A percentile compares a stretch with the other conserved stretches of the same genome.
These are phyloP conservation scores for Pythium phragmitis DNA, from an alignment of 352 stramenopile genomes.

Conservation along the genomic window DNA sequence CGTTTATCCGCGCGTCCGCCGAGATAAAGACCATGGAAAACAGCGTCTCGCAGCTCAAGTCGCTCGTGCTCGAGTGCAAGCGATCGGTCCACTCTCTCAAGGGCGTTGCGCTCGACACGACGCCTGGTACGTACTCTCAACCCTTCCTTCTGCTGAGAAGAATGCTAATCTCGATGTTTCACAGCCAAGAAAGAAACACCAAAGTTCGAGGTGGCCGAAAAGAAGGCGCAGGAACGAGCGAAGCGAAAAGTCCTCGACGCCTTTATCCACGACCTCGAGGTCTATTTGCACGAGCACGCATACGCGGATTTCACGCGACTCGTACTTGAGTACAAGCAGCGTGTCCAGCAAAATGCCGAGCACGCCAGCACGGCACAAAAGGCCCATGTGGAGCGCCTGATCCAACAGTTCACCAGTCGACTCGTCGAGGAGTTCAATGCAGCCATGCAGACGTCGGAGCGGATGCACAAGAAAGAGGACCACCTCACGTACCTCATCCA, in stretches of 20 bases:
- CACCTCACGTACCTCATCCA: slow-evolving; percentile 75
- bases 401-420: slow-evolving; percentile 52
- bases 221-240: slow-evolving; percentile 43
- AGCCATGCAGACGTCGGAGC: slow-evolving; percentile 74
- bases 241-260: slow-evolving; percentile 51
- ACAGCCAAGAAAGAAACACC: slow-evolving; percentile 38
- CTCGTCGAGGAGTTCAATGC: slow-evolving; percentile 77
- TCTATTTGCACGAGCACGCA: slow-evolving; percentile 60
- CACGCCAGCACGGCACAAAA: slow-evolving; percentile 39
- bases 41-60: slow-evolving; percentile 78
- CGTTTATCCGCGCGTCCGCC: slow-evolving; percentile 66
- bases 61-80: slow-evolving; percentile 73
- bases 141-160: not conserved
- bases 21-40: slow-evolving; percentile 88
- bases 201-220: slow-evolving; percentile 46
- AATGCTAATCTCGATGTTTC: not conserved
- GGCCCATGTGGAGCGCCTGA: slow-evolving; percentile 50
- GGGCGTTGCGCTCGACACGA: slow-evolving; percentile 44
- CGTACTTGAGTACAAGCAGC: slow-evolving; percentile 53
- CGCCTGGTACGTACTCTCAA: slow-evolving; percentile 29
- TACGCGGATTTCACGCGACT: slow-evolving; percentile 60
- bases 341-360: slow-evolving; percentile 37
- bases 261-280: slow-evolving; percentile 70
- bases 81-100: slow-evolving; percentile 63
- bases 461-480: slow-evolving; percentile 83